Evolutionary conservation across 176 grass and related monocot species (phyloP).

Genomic region (Triticum monococcum): DNA sequence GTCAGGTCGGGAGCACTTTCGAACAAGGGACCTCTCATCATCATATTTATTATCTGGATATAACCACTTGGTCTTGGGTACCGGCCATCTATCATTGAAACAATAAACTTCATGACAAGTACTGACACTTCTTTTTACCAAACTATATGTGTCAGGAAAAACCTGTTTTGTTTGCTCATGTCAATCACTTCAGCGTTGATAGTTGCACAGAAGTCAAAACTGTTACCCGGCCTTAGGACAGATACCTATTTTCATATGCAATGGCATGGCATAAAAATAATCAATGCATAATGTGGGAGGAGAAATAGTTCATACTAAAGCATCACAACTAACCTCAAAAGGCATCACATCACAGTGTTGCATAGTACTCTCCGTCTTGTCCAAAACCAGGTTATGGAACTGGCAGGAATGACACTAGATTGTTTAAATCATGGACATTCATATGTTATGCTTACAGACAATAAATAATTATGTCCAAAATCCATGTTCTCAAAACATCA

Average conservation of each 20-base stretch:
- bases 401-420: background rate
- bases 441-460: background rate
- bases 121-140: background rate
- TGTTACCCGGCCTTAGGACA: background rate
- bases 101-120: background rate
- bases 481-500: background rate
- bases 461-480: background rate
- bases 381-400: background rate
- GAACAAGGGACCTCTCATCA: background rate
- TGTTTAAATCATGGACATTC: background rate
- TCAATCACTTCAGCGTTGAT: background rate
- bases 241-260: background rate
- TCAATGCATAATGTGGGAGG: background rate
- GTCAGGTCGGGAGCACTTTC: background rate
- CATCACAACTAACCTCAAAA: background rate
- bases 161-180: conserved; percentile 9
- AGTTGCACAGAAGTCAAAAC: conserved; percentile 9
- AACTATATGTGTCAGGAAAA: background rate
- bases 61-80: conserved; percentile 1
- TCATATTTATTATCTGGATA: background rate
- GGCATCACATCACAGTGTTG: background rate
- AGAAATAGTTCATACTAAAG: background rate
- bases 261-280: background rate
- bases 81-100: conserved; percentile 2
- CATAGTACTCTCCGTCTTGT: background rate